These are phyloP conservation scores for Endocarpon pusillum DNA, from an alignment of 495 filamentous ascomycete genomes.

Conservation along the genomic window DNA sequence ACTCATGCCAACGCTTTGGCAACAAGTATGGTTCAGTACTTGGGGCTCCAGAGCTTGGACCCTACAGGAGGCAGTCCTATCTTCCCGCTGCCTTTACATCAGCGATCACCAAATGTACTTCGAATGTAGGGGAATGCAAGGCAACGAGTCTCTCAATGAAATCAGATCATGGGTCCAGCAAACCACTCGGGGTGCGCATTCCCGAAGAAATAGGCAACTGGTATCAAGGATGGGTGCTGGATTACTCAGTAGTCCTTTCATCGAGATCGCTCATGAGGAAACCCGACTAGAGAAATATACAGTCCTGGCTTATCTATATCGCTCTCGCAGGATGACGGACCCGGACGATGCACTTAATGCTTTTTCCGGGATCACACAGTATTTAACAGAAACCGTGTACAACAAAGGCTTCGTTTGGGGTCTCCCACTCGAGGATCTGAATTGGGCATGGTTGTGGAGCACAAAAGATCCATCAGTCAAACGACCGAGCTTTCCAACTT, in stretches of 20 bases:
- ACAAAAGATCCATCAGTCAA: background rate
- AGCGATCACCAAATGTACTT: constrained; percentile 1
- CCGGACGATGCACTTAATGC: background rate
- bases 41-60: constrained; percentile 1
- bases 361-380: background rate
- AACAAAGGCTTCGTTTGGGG: background rate
- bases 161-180: background rate
- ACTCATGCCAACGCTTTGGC: constrained; percentile 2
- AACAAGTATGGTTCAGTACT: background rate
- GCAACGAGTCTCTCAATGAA: background rate
- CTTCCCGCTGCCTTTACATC: background rate
- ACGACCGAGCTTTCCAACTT: background rate
- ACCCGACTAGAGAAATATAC: background rate
- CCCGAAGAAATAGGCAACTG: background rate
- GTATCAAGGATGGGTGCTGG: background rate
- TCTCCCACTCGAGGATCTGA: background rate
- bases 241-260: background rate
- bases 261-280: background rate
- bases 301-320: background rate
- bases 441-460: background rate
- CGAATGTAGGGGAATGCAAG: constrained; percentile 1
- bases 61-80: background rate
- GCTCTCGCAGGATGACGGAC: background rate
- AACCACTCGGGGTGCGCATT: background rate
- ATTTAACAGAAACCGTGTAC: background rate